A percentile compares a stretch with the other conserved stretches of the same genome.
Evolutionary conservation across 768 basidiomycete genomes (phyloP).

Genomic region (Tubosaeta sp.): DNA sequence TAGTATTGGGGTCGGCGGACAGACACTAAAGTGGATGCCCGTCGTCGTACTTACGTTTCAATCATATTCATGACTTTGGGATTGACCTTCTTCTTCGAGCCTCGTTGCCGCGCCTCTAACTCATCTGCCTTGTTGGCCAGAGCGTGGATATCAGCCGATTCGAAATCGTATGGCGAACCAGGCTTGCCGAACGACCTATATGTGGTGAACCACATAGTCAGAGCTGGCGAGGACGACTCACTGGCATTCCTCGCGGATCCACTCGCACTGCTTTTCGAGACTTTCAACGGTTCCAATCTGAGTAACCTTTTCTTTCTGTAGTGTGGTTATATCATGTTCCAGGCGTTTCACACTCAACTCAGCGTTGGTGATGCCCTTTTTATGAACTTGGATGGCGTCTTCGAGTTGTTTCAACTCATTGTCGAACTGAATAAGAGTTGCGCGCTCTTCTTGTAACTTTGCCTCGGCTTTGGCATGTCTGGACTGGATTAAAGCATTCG

Average conservation of each 20-base stretch:
- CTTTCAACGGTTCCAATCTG: constrained; percentile 49
- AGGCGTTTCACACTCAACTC: constrained; percentile 63
- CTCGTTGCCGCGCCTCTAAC: constrained; percentile 72
- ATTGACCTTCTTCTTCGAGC: constrained; percentile 94
- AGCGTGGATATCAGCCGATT: constrained; percentile 52
- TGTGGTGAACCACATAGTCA: neutral
- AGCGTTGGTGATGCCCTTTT: constrained; percentile 59
- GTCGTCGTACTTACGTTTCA: constrained; percentile 59
- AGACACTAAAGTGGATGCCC: neutral
- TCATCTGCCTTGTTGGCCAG: constrained; percentile 65
- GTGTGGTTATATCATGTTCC: constrained; percentile 61
- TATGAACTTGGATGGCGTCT: constrained; percentile 75
- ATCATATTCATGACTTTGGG: constrained; percentile 95
- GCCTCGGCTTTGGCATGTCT: constrained; percentile 61
- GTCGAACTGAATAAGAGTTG: constrained; percentile 84
- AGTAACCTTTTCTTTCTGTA: constrained; percentile 61
- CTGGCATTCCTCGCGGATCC: constrained; percentile 89
- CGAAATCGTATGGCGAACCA: constrained; percentile 81
- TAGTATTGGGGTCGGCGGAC: constrained; percentile 27
- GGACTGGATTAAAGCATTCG: constrained; percentile 33
- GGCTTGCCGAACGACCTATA: constrained; percentile 77
- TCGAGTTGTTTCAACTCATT: constrained; percentile 84
- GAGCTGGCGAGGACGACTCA: constrained; percentile 37
- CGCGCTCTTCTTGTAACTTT: constrained; percentile 79
- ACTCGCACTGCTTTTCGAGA: constrained; percentile 79